A percentile compares a stretch with the other conserved stretches of the same genome.
phyloP scores from a whole-genome alignment of 2,329 filamentous ascomycete genomes.

The Aspergillus melleus region DNA sequence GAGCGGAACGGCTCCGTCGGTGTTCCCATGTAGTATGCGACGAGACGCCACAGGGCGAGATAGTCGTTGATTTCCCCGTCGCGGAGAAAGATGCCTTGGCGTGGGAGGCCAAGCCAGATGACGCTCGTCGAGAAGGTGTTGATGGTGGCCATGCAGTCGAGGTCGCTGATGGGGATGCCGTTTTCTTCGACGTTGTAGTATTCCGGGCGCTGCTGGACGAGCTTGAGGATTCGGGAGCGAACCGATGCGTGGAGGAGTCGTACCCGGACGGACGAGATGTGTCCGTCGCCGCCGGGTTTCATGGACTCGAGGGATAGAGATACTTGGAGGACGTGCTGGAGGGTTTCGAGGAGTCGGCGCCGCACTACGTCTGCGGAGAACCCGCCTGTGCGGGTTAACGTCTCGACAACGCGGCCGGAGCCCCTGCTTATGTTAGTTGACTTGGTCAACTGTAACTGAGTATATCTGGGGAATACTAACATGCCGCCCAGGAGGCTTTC shows the following conservation, averaged over 20 bases:
- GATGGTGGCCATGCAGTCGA: constrained; percentile 73
- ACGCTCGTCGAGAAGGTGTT: constrained; percentile 67
- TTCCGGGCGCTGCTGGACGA: constrained; percentile 55
- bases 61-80: constrained; percentile 67
- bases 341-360: constrained; percentile 68
- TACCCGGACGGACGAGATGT: constrained; percentile 65
- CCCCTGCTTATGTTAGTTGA: constrained; percentile 46
- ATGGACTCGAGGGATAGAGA: constrained; percentile 65
- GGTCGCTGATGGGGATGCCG: constrained; percentile 72
- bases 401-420: constrained; percentile 71
- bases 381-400: constrained; percentile 70
- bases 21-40: constrained; percentile 70
- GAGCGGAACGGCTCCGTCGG: constrained; percentile 63
- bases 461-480: constrained; percentile 15
- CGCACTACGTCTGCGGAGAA: constrained; percentile 69
- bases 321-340: constrained; percentile 73
- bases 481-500: constrained; percentile 32
- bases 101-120: constrained; percentile 68
- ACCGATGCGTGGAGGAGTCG: constrained; percentile 69
- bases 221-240: constrained; percentile 62
- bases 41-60: constrained; percentile 72
- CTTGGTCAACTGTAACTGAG: background rate
- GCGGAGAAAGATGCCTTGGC: constrained; percentile 68
- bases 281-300: constrained; percentile 66
- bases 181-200: constrained; percentile 63